phyloP scores from a whole-genome alignment of 1,284 basidiomycete species.

The Phellopilus nigrolimitatus region DNA sequence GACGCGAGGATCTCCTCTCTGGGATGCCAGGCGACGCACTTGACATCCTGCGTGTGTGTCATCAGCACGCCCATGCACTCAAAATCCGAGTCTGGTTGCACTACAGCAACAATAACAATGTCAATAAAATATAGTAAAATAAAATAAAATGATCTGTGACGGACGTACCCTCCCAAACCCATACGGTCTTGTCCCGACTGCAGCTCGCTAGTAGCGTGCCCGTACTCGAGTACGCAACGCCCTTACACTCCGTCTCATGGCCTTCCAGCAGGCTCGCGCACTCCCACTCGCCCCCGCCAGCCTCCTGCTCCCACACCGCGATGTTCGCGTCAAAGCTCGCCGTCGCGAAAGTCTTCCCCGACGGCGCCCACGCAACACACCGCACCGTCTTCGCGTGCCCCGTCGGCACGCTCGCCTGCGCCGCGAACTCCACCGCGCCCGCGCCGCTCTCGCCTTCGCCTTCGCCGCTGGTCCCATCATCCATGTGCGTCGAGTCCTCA shows the following conservation, averaged over 20 bases:
- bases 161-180: constrained; percentile 93
- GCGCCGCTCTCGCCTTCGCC: constrained; percentile 22
- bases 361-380: constrained; percentile 85
- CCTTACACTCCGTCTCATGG: constrained; percentile 98
- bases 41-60: constrained; percentile 98
- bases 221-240: constrained; percentile 78
- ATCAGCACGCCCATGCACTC: constrained; percentile 95
- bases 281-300: constrained; percentile 64
- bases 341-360: constrained; percentile 46
- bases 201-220: constrained; percentile 89
- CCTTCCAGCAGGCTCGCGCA: constrained; percentile 88
- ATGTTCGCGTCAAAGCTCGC: constrained; percentile 92
- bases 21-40: constrained; percentile 94
- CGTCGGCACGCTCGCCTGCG: constrained; percentile 65
- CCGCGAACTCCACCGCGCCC: constrained; percentile 42
- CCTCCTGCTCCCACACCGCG: constrained; percentile 30
- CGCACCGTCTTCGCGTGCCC: constrained; percentile 93
- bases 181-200: constrained; percentile 94
- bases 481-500: constrained; percentile 21
- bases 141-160: constrained; percentile 1
- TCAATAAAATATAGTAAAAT: not conserved
- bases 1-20: constrained; percentile 95
- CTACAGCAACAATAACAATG: constrained; percentile 35
- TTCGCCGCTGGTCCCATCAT: not conserved
- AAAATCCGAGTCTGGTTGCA: constrained; percentile 89